phyloP scores from a whole-genome alignment of 768 basidiomycete genomes.

The Gymnopilus junonius region DNA sequence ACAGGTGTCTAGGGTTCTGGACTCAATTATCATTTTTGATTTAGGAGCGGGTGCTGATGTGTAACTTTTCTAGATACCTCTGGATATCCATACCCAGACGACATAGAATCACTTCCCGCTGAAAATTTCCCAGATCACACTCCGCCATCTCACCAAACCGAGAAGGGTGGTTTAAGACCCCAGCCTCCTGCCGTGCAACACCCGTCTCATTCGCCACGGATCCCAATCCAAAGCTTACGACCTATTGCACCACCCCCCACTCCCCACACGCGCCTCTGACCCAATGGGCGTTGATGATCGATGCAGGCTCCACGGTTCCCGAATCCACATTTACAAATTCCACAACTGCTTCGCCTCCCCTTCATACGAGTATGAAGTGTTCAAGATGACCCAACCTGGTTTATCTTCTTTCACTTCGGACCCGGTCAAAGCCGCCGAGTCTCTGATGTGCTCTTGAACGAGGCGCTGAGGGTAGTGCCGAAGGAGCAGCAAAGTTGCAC shows the following conservation, averaged over 20 bases:
- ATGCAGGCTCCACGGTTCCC: conserved; percentile 98
- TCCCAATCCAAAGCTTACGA: conserved; percentile 67
- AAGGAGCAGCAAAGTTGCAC: conserved; percentile 70
- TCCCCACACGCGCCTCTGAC: conserved; percentile 59
- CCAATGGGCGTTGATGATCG: conserved; percentile 96
- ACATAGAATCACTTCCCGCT: conserved; percentile 5
- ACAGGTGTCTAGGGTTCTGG: no score
- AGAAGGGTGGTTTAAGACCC: no score
- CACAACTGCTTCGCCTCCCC: conserved; percentile 83
- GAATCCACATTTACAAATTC: conserved; percentile 99
- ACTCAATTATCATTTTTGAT: no score
- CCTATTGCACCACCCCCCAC: conserved; percentile 67
- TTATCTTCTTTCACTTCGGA: conserved; percentile 64
- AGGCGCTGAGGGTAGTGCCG: conserved; percentile 82
- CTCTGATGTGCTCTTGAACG: conserved; percentile 81
- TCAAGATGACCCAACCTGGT: conserved; percentile 82
- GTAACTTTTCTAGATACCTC: no score
- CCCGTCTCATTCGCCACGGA: conserved; percentile 10
- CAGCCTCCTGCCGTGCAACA: background rate
- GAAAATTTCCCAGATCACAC: background rate
- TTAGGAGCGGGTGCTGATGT: background rate
- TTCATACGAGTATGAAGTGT: conserved; percentile 91
- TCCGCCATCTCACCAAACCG: background rate
- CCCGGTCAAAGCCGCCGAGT: conserved; percentile 75
- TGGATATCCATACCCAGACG: conserved; percentile 14